Percentiles rank a stretch among this genome's conserved stretches.
These are phyloP conservation scores for Paramecium octaurelia DNA, from an alignment of 73 alveolate species.

Conservation along the genomic window DNA sequence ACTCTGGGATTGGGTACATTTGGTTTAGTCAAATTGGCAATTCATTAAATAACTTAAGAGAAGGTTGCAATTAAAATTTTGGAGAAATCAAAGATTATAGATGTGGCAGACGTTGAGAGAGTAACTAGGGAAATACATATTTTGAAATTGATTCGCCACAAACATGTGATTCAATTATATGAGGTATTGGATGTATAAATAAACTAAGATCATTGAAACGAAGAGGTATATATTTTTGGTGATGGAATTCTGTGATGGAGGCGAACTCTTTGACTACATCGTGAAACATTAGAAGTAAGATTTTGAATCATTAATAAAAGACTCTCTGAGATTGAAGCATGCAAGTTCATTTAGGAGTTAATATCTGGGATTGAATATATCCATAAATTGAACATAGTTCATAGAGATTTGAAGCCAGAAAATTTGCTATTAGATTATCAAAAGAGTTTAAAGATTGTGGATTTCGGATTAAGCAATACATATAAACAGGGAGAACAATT, in stretches of 20 bases:
- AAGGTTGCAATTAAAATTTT: conserved; percentile 81
- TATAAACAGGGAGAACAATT: conserved; percentile 44
- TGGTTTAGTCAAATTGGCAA: conserved; percentile 78
- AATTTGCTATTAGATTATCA: conserved; percentile 80
- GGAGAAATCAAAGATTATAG: conserved; percentile 76
- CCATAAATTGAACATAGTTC: conserved; percentile 80
- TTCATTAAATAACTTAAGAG: conserved; percentile 80
- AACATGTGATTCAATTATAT: conserved; percentile 84
- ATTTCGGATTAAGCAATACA: conserved; percentile 66
- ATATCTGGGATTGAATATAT: conserved; percentile 83
- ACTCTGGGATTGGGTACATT: conserved; percentile 83
- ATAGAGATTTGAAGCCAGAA: conserved; percentile 93
- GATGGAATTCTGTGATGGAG: conserved; percentile 93
- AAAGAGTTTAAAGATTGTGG: conserved; percentile 80
- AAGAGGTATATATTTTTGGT: conserved; percentile 75
- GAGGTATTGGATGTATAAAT: conserved; percentile 47
- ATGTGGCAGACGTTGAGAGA: conserved; percentile 87
- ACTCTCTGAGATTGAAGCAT: conserved; percentile 78
- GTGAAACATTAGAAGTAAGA: conserved; percentile 51
- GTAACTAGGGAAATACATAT: conserved; percentile 94
- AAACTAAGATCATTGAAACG: conserved; percentile 66
- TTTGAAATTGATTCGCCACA: conserved; percentile 87
- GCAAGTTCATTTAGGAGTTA: conserved; percentile 77
- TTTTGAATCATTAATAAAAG: conserved; percentile 12
- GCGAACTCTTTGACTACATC: conserved; percentile 91